A percentile compares a stretch with the other conserved stretches of the same genome.
Evolutionary conservation across 805 yeast species (phyloP).

Genomic region (Pichia cabralensis): DNA sequence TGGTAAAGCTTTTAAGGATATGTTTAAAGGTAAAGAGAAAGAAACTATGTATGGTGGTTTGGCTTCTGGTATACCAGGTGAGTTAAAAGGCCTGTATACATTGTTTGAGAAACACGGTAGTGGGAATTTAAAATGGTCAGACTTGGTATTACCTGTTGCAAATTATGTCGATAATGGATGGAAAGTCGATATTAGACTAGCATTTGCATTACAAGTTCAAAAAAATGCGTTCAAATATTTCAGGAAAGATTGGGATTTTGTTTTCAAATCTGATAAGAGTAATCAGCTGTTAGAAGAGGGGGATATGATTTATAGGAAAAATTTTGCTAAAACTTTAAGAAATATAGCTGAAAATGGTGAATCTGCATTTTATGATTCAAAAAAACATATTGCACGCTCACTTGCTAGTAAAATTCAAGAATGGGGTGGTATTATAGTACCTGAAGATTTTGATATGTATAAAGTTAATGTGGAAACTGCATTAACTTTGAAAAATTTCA

Average conservation of each 20-base stretch:
- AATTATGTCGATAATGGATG: slow-evolving; percentile 60
- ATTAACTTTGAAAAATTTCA: slow-evolving; percentile 28
- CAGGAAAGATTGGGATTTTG: slow-evolving; percentile 46
- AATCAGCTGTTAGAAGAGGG: slow-evolving; percentile 35
- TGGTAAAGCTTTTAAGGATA: slow-evolving; percentile 42
- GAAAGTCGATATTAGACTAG: slow-evolving; percentile 36
- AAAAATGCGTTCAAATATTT: slow-evolving; percentile 23
- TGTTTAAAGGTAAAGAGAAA: slow-evolving; percentile 43
- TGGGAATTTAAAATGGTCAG: slow-evolving; percentile 61
- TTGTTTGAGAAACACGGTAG: slow-evolving; percentile 55
- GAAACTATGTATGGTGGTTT: slow-evolving; percentile 70
- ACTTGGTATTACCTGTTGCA: slow-evolving; percentile 68
- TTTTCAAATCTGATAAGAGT: slow-evolving; percentile 27
- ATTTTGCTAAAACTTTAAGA: slow-evolving; percentile 57
- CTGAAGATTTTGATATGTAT: slow-evolving; percentile 60
- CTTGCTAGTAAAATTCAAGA: slow-evolving; percentile 40
- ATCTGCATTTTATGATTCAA: slow-evolving; percentile 73
- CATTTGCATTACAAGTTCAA: slow-evolving; percentile 30
- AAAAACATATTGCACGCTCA: slow-evolving; percentile 59
- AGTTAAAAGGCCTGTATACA: slow-evolving; percentile 68
- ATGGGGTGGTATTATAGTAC: slow-evolving; percentile 58
- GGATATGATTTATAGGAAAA: slow-evolving; percentile 49
- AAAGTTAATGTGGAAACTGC: slow-evolving; percentile 38
- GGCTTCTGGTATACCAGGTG: slow-evolving; percentile 91
- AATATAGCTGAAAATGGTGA: slow-evolving; percentile 70